A percentile compares a stretch with the other conserved stretches of the same genome.
Conservation (phyloP, 805 yeast genomes). For the Barnettozyma sucrosica region DNA sequence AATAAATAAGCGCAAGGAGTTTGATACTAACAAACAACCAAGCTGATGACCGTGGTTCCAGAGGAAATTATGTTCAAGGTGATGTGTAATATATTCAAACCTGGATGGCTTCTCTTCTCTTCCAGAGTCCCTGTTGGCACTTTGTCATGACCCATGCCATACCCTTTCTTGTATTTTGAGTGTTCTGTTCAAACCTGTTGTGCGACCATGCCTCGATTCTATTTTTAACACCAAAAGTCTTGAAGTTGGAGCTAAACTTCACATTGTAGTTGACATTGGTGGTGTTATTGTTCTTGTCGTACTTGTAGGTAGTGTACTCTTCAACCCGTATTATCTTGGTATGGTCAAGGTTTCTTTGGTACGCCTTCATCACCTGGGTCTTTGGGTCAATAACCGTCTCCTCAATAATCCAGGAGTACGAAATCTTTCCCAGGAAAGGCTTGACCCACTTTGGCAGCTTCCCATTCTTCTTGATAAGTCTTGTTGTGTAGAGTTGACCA, state of each 20-base stretch:
- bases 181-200: constrained; percentile 59
- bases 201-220: constrained; percentile 82
- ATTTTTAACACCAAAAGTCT: constrained; percentile 54
- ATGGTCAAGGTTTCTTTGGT: constrained; percentile 82
- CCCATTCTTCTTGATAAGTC: constrained; percentile 73
- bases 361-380: constrained; percentile 50
- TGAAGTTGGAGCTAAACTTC: constrained; percentile 65
- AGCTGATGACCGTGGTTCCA: background rate
- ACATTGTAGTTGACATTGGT: constrained; percentile 57
- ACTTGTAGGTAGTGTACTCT: constrained; percentile 59
- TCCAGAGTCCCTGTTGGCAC: constrained; percentile 31
- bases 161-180: constrained; percentile 62
- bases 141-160: constrained; percentile 72
- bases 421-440: constrained; percentile 64
- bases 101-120: constrained; percentile 17
- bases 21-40: background rate
- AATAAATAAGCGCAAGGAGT: background rate
- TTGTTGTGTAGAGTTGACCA: constrained; percentile 65
- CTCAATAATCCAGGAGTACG: constrained; percentile 80
- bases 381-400: constrained; percentile 65
- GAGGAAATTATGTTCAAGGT: background rate
- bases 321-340: constrained; percentile 71
- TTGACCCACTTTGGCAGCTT: constrained; percentile 73
- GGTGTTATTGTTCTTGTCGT: constrained; percentile 24
- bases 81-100: background rate